Conservation (phyloP, 768 basidiomycete genomes). For the Leccinum broughii region DNA sequence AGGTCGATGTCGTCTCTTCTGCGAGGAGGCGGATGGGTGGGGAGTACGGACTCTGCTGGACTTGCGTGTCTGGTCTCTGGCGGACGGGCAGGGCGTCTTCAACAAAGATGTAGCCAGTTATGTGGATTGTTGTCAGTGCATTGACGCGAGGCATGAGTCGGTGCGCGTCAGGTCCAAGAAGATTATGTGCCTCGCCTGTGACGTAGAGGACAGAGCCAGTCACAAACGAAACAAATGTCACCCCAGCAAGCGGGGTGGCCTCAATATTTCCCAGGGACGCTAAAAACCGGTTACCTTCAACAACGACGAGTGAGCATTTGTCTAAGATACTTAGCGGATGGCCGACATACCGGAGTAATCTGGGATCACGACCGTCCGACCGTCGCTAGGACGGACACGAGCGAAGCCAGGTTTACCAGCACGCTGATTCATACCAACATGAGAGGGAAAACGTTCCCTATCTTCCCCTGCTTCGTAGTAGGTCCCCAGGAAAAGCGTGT, state of each 20-base stretch:
- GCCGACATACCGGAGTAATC: constrained; percentile 52
- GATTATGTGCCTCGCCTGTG: constrained; percentile 56
- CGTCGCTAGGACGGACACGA: constrained; percentile 54
- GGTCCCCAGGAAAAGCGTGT: constrained; percentile 61
- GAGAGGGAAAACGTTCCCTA: constrained; percentile 45
- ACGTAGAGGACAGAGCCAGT: constrained; percentile 64
- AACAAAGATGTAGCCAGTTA: constrained; percentile 56
- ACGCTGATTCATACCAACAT: constrained; percentile 68
- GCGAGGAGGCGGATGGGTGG: constrained; percentile 57
- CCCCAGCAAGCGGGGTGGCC: constrained; percentile 53
- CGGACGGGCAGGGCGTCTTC: constrained; percentile 56
- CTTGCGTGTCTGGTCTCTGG: constrained; percentile 36
- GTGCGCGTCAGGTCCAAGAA: constrained; percentile 43
- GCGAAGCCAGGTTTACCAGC: constrained; percentile 62
- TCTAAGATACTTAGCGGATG: neutral
- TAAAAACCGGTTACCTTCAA: constrained; percentile 58
- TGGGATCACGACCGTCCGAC: constrained; percentile 56
- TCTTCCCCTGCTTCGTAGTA: constrained; percentile 46
- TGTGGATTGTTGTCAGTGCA: constrained; percentile 46
- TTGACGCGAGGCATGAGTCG: constrained; percentile 58
- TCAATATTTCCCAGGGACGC: constrained; percentile 67
- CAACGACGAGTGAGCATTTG: neutral
- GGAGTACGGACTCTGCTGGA: constrained; percentile 51
- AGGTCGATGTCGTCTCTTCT: constrained; percentile 43
- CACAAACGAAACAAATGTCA: constrained; percentile 54